Evolutionary conservation across 306 rosid genomes (phyloP), one percentile per base, ranked within the genome.

Genomic region (Glycine latifolia): DNA sequence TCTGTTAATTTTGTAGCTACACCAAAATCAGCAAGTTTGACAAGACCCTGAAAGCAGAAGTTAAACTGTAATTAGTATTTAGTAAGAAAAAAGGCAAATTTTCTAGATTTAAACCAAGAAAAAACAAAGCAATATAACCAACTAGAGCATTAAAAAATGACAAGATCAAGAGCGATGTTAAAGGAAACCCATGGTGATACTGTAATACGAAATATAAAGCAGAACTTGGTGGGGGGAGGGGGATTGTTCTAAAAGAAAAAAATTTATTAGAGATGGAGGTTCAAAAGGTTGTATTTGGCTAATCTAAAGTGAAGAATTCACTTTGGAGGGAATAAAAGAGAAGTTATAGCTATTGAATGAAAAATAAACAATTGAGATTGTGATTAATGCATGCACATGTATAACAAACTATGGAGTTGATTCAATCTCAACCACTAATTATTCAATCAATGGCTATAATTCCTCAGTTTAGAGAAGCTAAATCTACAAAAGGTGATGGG

Each of bases 21-120:
- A 62, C 99, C 99, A 87, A 96, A 96, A 93, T 96, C 99, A 83
- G 99, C 99, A 71, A 96, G 97, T 87, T 96, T 96, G 89, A 96
- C 99, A 70, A 96, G 99, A 75, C 99, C 99, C 99, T 96, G 85
- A 78, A 87, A 82, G 87, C 63, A 69, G 46, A 73, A 44, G 47
- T 62, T 39, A 71, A 62, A 55, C 12, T 68, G 76, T 49, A 55
- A 12, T 68, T 67, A 46, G 31, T 1, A 26, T 26, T 26, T 26
- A 26, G 76, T 13, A 67, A 70, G 77, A 74, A 59, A 31, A 50
- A 54, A 74, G 33, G 70, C 50, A 80, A 61, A 67, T 6, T 68
- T 79, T 54, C 66, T 47, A 68, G 49, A 71, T 67, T 67, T 16
- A 73, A 44, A 70, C 50, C 59, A 52, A 63, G 8, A 73, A 5